Base-by-base conservation (phyloP, 768 basidiomycete genomes). In the Trametes cinnabarina region DNA sequence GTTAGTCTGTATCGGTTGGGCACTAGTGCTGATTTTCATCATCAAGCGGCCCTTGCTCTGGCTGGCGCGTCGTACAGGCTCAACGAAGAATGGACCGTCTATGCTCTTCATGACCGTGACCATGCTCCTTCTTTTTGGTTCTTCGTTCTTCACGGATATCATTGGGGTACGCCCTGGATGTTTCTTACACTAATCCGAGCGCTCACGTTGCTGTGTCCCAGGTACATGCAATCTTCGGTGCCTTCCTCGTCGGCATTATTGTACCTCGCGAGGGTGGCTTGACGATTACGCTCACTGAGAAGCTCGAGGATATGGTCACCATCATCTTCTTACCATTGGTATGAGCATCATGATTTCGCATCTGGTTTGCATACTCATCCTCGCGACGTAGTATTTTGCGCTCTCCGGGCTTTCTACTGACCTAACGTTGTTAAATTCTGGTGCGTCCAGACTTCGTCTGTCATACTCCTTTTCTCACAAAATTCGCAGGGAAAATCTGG, bases 81-180 rank as follows among this genome's bases (percentile, higher is more conserved):
- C 44, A 5, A 46, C 44, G 1, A 23, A 25, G 23, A 25, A 46
- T 28, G 44, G 44, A 3, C 44, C 44, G 4, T 9, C 44, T 2
- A 46, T 46, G 44, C 22, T 46, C 23, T 46, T 46, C 81, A 92
- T 94, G 88, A 86, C 87, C 0, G 58, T 92, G 10, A 90, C 85
- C 0, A 68, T 97, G n/a, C 63, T 92, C 28, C 68, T 93, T 34
- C 83, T 92, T 0, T 82, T 94, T 63, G 70, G 77, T 14, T 87
- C 85, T 3, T 89, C 89, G 0, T 94, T 92, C 73, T 88, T 88
- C 74, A 94, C 92, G 7, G 91, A 92, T 70, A 83, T 92, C 63
- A 93, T 94, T 58, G 92, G 89, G 30, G 44, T 46, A 28, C 12
- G 44, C 26, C 26, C 14, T 11, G 5, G 5, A 12, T 17, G 5